A percentile compares a stretch with the other conserved stretches of the same genome.
phyloP scores from a whole-genome alignment of 768 basidiomycete species.

The Jaapia argillacea region DNA sequence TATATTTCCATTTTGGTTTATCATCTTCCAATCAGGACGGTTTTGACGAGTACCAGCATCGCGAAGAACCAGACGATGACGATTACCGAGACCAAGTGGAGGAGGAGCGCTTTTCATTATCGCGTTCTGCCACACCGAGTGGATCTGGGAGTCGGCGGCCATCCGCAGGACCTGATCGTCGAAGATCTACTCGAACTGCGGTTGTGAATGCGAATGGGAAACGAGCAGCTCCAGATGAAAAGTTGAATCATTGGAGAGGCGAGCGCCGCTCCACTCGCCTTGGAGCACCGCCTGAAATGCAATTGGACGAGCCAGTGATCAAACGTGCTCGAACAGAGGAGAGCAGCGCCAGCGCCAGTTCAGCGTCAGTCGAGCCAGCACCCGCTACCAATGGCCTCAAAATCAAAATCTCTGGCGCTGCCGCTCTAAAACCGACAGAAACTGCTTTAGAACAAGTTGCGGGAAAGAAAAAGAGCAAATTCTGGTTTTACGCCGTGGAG shows the following conservation, averaged over 20 bases:
- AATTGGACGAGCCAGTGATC: slow-evolving; percentile 38
- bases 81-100: slow-evolving; percentile 38
- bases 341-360: slow-evolving; percentile 31
- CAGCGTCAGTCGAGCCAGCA: slow-evolving; percentile 15
- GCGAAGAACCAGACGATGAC: slow-evolving; percentile 60
- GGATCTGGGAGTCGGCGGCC: slow-evolving; percentile 8
- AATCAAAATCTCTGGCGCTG: slow-evolving; percentile 36
- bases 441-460: slow-evolving; percentile 65
- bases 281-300: slow-evolving; percentile 42
- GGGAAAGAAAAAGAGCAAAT: slow-evolving; percentile 80
- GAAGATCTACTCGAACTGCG: slow-evolving; percentile 34
- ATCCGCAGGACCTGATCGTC: slow-evolving; percentile 11
- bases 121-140: slow-evolving; percentile 10
- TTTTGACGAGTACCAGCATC: slow-evolving; percentile 59
- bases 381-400: slow-evolving; percentile 13
- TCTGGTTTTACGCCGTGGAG: slow-evolving; percentile 85
- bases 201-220: slow-evolving; percentile 41
- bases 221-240: slow-evolving; percentile 38
- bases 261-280: slow-evolving; percentile 65
- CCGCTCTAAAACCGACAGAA: slow-evolving; percentile 62
- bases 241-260: slow-evolving; percentile 55
- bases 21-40: slow-evolving; percentile 43
- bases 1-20: slow-evolving; percentile 22
- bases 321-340: slow-evolving; percentile 79
- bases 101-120: slow-evolving; percentile 24